Evolutionary conservation across 2,329 filamentous ascomycete genomes (phyloP), one percentile per base, ranked within the genome.

Genomic region (Penicillium sp.): DNA sequence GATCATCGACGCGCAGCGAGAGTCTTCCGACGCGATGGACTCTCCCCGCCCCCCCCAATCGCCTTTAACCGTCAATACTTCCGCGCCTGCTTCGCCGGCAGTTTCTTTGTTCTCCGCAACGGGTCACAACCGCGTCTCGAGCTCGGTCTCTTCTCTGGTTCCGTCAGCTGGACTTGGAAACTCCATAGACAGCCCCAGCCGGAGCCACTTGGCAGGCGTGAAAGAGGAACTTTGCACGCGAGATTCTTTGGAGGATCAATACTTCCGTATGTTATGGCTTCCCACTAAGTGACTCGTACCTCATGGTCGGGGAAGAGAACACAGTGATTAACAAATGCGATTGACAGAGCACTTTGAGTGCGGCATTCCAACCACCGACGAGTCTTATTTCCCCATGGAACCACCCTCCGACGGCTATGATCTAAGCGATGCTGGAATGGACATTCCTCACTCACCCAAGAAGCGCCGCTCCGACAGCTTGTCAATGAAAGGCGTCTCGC

Each of bases 151-250:
- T 1, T 96, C 92, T 5, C 82, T 90, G 8, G 79, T 82, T 63
- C 88, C 82, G 57, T 88, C 82, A 60, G 88, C 83, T 59, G 83
- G 78, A 53, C 81, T 80, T 60, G 77, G 78, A 41, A 79, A 76
- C 56, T 78, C 76, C 34, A 77, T 78, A 62, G 85, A 87, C 64
- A 73, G 75, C 54, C 73, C 75, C 31, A 81, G 83, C 68, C 91
- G 91, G 76, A 83, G 86, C 61, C 84, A 83, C 54, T 81, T 97
- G 62, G 90, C 91, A 15, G 90, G 95, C 69, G 90, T 97, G 20
- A 86, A 92, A 70, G 93, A 97, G 75, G 92, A 96, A 70, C 88
- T 90, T 2, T 78, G 87, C 43, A 90, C 93, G 73, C 84, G 84
- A 55, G 90, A 83, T 60, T 80, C 82, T 59, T 74, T 83, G 31